phyloP scores from a whole-genome alignment of 148 eudicot species.

The Chenopodium quinoa region DNA sequence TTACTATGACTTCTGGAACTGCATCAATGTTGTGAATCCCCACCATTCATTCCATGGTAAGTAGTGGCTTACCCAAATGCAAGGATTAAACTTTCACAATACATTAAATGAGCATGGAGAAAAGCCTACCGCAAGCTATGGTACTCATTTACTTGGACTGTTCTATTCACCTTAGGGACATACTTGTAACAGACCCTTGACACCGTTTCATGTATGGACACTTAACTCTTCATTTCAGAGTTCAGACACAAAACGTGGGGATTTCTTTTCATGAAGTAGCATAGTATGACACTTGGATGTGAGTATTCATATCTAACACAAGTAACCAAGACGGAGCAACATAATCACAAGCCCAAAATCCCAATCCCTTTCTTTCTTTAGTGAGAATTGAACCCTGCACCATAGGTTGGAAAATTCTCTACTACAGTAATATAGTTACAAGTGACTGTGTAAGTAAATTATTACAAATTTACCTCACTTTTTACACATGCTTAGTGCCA shows the following conservation, averaged over 20 bases:
- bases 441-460: slow-evolving; percentile 5
- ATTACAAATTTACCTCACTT: not conserved
- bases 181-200: no score
- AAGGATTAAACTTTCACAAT: not conserved
- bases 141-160: no score
- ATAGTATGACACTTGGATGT: not conserved
- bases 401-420: not conserved
- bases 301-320: not conserved
- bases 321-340: not conserved
- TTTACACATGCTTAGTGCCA: slow-evolving; percentile 24
- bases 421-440: not conserved
- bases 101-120: not conserved
- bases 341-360: not conserved
- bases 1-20: not conserved
- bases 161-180: no score
- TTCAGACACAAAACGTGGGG: no score
- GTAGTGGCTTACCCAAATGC: not conserved
- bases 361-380: not conserved
- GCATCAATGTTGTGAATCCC: not conserved
- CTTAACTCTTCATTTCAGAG: no score
- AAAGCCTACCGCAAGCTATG: no score
- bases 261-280: no score
- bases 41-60: slow-evolving; percentile 6
- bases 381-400: not conserved
- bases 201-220: no score